A percentile compares a stretch with the other conserved stretches of the same genome.
Evolutionary conservation across 305 asterid species (phyloP).

Genomic region (Fraxinus paxiana): DNA sequence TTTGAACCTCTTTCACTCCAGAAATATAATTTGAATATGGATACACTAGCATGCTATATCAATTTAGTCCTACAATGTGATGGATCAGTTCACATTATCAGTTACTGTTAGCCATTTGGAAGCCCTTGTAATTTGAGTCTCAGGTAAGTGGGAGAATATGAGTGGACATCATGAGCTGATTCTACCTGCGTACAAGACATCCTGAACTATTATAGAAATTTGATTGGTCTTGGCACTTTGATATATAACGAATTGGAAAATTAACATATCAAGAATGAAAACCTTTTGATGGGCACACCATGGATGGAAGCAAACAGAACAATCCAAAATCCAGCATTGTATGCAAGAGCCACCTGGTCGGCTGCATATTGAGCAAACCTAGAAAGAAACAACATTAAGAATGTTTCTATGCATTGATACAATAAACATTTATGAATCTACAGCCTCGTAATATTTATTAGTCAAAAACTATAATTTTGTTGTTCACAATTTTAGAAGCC

Average conservation of each 20-base stretch:
- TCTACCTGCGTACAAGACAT: background rate
- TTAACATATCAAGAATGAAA: background rate
- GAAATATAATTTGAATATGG: background rate
- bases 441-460: background rate
- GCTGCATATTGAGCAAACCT: slow-evolving; percentile 34
- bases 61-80: background rate
- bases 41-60: background rate
- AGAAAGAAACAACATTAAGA: background rate
- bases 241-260: background rate
- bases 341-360: slow-evolving; percentile 37
- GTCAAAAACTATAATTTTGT: background rate
- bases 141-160: background rate
- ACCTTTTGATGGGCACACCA: slow-evolving; percentile 44
- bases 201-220: background rate
- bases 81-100: background rate
- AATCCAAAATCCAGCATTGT: slow-evolving; percentile 27
- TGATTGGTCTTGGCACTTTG: background rate
- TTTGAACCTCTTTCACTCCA: background rate
- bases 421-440: background rate
- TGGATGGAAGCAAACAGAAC: slow-evolving; percentile 30
- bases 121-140: background rate
- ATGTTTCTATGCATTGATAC: background rate
- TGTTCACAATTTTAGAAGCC: background rate
- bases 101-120: background rate
- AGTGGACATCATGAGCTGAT: background rate